These are phyloP conservation scores for Alloteropsis semialata DNA, from an alignment of 176 grass and related monocot species.

Conservation along the genomic window DNA sequence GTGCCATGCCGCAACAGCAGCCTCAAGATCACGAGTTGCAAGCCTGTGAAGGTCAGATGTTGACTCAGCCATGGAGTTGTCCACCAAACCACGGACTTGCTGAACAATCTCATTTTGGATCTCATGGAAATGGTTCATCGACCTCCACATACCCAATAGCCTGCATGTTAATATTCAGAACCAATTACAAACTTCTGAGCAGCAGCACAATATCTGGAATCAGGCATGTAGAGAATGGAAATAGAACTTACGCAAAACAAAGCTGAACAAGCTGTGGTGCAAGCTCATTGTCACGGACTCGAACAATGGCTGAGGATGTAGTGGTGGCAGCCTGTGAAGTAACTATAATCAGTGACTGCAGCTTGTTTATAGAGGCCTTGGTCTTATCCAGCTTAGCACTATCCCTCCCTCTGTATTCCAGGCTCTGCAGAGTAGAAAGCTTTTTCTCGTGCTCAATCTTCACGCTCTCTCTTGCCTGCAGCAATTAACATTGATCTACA, in stretches of 20 bases:
- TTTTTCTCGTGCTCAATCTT: constrained; percentile 98
- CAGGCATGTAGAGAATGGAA: background rate
- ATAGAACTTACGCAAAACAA: constrained; percentile 70
- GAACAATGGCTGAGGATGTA: constrained; percentile 86
- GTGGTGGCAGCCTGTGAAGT: constrained; percentile 91
- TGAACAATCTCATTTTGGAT: constrained; percentile 87
- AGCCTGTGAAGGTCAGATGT: constrained; percentile 91
- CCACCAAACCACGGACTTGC: constrained; percentile 89
- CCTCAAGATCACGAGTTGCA: constrained; percentile 91
- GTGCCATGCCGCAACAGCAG: constrained; percentile 84
- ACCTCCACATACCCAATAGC: constrained; percentile 94
- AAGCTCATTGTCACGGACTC: constrained; percentile 92
- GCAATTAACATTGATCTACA: background rate
- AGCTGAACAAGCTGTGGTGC: constrained; percentile 96
- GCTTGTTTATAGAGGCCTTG: constrained; percentile 93
- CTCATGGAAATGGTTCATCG: constrained; percentile 90
- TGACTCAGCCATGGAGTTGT: constrained; percentile 64
- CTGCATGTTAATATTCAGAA: constrained; percentile 46
- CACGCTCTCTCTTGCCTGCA: constrained; percentile 83
- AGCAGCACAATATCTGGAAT: constrained; percentile 13
- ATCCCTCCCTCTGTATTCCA: constrained; percentile 80
- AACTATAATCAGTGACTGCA: constrained; percentile 90
- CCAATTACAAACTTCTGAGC: constrained; percentile 12
- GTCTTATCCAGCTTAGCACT: constrained; percentile 93
- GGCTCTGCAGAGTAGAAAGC: constrained; percentile 83